A percentile compares a stretch with the other conserved stretches of the same genome.
Conservation (phyloP, 1,284 basidiomycete genomes). For the Porogramme epimiltina region DNA sequence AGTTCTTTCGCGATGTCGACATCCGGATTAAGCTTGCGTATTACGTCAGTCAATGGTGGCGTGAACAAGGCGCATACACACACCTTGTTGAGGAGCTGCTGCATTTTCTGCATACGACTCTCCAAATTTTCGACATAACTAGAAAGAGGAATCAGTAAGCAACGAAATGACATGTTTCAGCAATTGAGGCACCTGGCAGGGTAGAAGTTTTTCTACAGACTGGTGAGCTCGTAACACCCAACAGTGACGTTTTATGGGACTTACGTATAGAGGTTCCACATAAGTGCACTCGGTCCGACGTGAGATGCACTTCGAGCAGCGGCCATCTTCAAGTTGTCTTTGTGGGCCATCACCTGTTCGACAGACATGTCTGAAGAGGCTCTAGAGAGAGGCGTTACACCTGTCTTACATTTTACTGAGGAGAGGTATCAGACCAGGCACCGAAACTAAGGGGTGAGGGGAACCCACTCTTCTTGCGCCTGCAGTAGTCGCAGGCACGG, state of each 20-base stretch:
- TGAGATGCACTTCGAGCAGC: constrained; percentile 78
- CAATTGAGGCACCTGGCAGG: neutral
- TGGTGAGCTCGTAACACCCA: neutral
- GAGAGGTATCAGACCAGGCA: neutral
- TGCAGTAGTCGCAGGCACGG: constrained; percentile 73
- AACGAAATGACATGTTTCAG: neutral
- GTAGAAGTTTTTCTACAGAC: neutral
- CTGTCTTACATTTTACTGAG: neutral
- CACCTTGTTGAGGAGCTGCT: constrained; percentile 62
- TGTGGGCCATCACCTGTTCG: constrained; percentile 32
- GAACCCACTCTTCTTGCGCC: constrained; percentile 71
- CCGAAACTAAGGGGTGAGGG: neutral
- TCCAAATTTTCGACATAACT: constrained; percentile 76
- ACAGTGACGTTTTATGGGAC: neutral
- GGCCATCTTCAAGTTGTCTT: constrained; percentile 61
- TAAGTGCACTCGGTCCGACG: constrained; percentile 78
- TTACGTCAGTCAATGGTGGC: neutral
- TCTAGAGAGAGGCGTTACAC: too few species aligned
- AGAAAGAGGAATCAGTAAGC: neutral
- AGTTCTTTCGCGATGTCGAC: constrained; percentile 48
- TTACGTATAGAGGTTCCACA: constrained; percentile 17
- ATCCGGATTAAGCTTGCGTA: constrained; percentile 45
- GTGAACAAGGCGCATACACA: constrained; percentile 16
- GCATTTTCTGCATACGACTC: constrained; percentile 71
- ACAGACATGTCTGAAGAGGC: too few species aligned